Evolutionary conservation across 2,329 filamentous ascomycete species (phyloP), one percentile per base, ranked within the genome.

Genomic region (Hirsutella minnesotensis): DNA sequence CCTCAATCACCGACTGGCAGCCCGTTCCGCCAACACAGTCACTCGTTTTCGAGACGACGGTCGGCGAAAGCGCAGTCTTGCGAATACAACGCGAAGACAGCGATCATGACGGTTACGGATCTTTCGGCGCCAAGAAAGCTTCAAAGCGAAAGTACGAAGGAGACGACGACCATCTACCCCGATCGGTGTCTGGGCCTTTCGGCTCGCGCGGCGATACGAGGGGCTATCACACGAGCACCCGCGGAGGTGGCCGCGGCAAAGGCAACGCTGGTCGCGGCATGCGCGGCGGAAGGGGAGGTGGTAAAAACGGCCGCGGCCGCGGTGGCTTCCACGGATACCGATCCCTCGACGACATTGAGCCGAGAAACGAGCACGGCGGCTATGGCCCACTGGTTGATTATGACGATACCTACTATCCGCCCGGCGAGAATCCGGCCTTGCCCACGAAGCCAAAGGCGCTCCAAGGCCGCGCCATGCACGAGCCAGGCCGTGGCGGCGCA

Each of bases 1-100:
- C 73, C 43, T 82, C 80, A 54, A 95, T 96, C 45, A 77, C 80
- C 43, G 81, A 83, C 49, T 96, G 90, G 92, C 77, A 85, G 48
- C 79, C 86, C 4, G 72, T 94, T 3, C 65, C 82, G 0, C 67
- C 75, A 5, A 80, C 87, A 8, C 77, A 84, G 53, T 72, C 79
- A 0, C 79, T 89, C 55, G 72, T 79, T 5, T 88, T 96, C 53
- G 86, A 94, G 48, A 88, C 84, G 1, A 79, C 77, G 0, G 86
- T 96, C 1, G 84, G 84, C 16, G 89, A 96, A 64, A 95, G 94
- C 65, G 77, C 86, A 15, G 71, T 92, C 49, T 64, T 96, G 41
- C 76, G 84, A 2, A 81, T 96, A 38, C 87, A 95, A 59, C 70
- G 79, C 41, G 85, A 90, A 48, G 66, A 79, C 40, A 64, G 67